A percentile compares a stretch with the other conserved stretches of the same genome.
phyloP scores from a whole-genome alignment of 2,329 filamentous ascomycete species.

The Podosphaera xanthii region DNA sequence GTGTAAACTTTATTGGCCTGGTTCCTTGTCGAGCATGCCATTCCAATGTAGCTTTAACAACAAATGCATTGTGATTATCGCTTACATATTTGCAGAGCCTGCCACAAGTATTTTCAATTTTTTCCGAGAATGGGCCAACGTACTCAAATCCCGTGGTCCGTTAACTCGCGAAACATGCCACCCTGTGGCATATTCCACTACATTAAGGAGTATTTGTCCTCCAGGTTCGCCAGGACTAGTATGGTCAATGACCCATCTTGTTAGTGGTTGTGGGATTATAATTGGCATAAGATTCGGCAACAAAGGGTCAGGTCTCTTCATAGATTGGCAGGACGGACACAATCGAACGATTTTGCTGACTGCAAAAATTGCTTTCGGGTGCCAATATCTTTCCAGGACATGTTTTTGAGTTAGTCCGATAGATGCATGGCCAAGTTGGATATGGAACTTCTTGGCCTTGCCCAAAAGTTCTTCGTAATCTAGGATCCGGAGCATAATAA shows the following conservation, averaged over 20 bases:
- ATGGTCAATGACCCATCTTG: not conserved
- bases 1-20: not conserved
- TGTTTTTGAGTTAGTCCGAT: not conserved
- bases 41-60: not conserved
- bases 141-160: not conserved
- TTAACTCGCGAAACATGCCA: not conserved
- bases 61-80: not conserved
- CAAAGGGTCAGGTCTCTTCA: not conserved
- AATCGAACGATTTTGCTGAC: not conserved
- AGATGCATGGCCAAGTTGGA: not conserved
- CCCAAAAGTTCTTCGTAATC: not conserved
- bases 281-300: not conserved
- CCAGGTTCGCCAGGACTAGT: not conserved
- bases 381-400: not conserved
- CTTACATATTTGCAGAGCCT: not conserved
- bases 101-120: not conserved
- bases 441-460: not conserved
- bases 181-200: not conserved
- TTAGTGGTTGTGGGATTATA: not conserved
- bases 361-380: not conserved
- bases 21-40: not conserved
- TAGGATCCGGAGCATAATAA: not conserved
- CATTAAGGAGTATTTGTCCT: not conserved
- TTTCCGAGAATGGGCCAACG: not conserved
- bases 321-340: not conserved